Evolutionary conservation across 208 protist genomes (phyloP).

Genomic region (Trypanosoma congolense): DNA sequence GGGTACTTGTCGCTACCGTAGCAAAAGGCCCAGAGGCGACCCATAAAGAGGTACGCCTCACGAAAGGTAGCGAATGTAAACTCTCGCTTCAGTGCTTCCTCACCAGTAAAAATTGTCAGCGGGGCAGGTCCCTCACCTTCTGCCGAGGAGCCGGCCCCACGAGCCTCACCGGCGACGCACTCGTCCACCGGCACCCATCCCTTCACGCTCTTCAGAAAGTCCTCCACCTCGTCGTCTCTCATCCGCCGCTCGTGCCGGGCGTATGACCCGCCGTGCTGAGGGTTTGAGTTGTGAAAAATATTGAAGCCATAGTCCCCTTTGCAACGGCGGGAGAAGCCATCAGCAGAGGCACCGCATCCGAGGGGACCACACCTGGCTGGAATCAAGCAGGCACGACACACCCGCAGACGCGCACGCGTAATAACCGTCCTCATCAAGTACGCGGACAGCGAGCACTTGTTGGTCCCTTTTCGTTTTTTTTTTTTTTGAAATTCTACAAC

Average conservation of each 20-base stretch:
- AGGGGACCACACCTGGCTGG: not conserved
- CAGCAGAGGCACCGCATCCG: not conserved
- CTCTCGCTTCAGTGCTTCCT: conserved; percentile 68
- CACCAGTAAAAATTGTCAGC: conserved; percentile 28
- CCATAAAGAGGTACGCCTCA: conserved; percentile 82
- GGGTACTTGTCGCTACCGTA: conserved; percentile 84
- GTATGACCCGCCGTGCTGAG: conserved; percentile 80
- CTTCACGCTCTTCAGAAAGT: conserved; percentile 77
- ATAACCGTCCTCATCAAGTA: no score
- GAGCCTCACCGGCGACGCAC: not conserved
- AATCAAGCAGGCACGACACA: not conserved
- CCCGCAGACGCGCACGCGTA: not conserved
- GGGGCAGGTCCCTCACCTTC: conserved; percentile 9
- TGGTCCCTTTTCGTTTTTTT: no score
- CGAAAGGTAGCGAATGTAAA: conserved; percentile 56
- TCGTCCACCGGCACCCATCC: conserved; percentile 62
- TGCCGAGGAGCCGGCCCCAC: not conserved
- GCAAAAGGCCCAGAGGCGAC: conserved; percentile 78
- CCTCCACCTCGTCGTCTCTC: conserved; percentile 83
- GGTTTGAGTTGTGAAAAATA: conserved; percentile 84
- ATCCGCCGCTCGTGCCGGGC: conserved; percentile 76
- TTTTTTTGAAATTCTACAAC: no score
- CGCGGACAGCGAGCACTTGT: no score
- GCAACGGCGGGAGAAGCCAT: conserved; percentile 1
- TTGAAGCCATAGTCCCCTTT: conserved; percentile 78